Percentiles rank a stretch among this genome's conserved stretches.
Conservation (phyloP, 129 eudicot species). For the Lonicera japonica region DNA sequence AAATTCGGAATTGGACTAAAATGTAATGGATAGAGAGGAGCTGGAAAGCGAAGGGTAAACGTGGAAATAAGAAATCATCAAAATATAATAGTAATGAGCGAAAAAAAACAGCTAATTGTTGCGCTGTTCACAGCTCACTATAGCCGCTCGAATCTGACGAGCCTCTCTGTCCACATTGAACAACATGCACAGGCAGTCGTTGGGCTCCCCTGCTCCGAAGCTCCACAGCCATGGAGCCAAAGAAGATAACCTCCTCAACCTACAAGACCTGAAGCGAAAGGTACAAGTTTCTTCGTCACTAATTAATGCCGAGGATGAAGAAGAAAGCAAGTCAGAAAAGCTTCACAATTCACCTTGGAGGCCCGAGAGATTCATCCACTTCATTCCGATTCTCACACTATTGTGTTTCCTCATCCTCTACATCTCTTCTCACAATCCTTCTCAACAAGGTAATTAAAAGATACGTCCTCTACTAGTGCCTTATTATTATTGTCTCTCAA, state of each 20-base stretch:
- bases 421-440: conserved; percentile 40
- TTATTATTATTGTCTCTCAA: not conserved
- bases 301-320: conserved; percentile 5
- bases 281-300: not conserved
- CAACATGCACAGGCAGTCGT: conserved; percentile 46
- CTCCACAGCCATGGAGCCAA: conserved; percentile 11
- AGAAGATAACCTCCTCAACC: not conserved
- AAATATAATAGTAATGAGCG: too few relatives aligned
- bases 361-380: conserved; percentile 31
- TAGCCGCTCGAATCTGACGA: too few relatives aligned
- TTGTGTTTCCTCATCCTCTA: conserved; percentile 47
- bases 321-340: conserved; percentile 13
- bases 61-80: too few relatives aligned
- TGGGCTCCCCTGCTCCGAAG: conserved; percentile 36
- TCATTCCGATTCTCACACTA: conserved; percentile 37
- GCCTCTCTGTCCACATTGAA: conserved; percentile 9
- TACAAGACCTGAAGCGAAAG: not conserved
- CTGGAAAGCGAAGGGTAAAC: too few relatives aligned
- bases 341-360: conserved; percentile 4
- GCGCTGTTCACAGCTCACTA: too few relatives aligned
- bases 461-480: not conserved
- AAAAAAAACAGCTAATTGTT: too few relatives aligned
- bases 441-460: conserved; percentile 22
- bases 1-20: too few relatives aligned
- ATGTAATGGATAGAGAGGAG: not conserved